Conservation (phyloP, 495 filamentous ascomycete genomes). For the Tuber indicum region DNA sequence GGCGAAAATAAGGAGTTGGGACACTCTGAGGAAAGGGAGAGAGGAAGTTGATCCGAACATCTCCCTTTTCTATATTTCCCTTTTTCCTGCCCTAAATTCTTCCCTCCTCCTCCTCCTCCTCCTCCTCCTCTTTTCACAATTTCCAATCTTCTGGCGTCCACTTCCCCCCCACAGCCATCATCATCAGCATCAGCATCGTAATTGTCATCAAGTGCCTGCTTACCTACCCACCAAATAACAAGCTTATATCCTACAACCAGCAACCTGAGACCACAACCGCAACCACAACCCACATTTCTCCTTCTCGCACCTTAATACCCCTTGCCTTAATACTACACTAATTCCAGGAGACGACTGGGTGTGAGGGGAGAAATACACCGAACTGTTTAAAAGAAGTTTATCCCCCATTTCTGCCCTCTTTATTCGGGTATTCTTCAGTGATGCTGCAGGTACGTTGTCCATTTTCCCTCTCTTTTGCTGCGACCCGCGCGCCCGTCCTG, state of each 20-base stretch:
- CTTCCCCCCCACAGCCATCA: constrained; percentile 1
- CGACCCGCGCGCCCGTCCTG: constrained; percentile 28
- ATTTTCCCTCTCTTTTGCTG: constrained; percentile 21
- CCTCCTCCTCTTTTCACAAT: not conserved
- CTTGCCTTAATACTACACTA: constrained; percentile 6
- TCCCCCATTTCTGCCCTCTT: constrained; percentile 24
- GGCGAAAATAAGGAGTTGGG: not conserved
- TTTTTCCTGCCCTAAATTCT: not conserved
- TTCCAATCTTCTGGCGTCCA: not conserved
- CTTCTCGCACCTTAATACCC: constrained; percentile 9
- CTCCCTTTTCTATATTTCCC: not conserved
- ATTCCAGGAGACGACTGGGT: not conserved
- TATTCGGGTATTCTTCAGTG: constrained; percentile 31
- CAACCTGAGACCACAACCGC: constrained; percentile 8
- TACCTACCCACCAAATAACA: not conserved
- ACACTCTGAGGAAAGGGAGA: not conserved
- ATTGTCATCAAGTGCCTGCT: not conserved
- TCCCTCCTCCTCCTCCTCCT: too few relatives aligned
- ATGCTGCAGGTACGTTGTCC: constrained; percentile 41
- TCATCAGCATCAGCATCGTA: not conserved
- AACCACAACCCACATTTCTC: constrained; percentile 10
- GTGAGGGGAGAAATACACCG: not conserved
- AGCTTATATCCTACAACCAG: constrained; percentile 1
- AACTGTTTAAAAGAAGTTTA: not conserved
- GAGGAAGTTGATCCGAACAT: not conserved